Base-by-base conservation (phyloP, 1,284 basidiomycete genomes). In the Ceraceosorus guamensis region DNA sequence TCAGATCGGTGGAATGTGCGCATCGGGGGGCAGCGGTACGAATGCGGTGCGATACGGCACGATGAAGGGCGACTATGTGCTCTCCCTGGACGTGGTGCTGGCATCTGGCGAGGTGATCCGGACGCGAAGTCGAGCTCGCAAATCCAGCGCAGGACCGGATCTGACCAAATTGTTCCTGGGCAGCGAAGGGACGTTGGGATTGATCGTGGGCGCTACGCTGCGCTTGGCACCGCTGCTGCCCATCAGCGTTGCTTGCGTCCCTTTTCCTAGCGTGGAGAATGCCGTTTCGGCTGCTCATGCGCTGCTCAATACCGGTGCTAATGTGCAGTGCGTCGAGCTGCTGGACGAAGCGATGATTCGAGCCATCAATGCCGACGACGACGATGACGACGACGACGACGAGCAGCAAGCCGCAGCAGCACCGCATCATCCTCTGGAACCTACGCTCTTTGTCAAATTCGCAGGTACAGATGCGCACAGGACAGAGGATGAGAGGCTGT, bases 101-200 rank as follows among this genome's bases (percentile, higher is more conserved):
- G 88, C 92, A 1, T 86, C 84, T 13, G 92, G 92, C 1, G 84
- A 95, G 72, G 87, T 96, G 14, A 91, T 97, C 76, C 93, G 92
- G 75, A 97, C 92, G 0, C 84, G 92, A 2, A 82, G 84, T 3
- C 58, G 61, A 44, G 87, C 92, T 0, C 81, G 81, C 48, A 96
- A 96, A 75, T 92, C 89, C 0, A 86, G 88, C 0, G 90, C 90
- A 0, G 92, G 92, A 1, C 91, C 89, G 53, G 91, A 97, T 69
- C 80, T 84, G 1, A 92, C 90, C 1, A 91, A 92, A 67, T 77
- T 96, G 14, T 96, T 96, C 78, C 87, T 95, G 52, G 91, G 92
- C 16, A 88, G 91, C 0, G 92, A 97, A 74, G 92, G 92, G 0
- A 96, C 91, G 0, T 79, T 96, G 30, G 92, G 92, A 0, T 89